Base-by-base conservation (phyloP, 129 eudicot genomes). In the Flaveria robusta region DNA sequence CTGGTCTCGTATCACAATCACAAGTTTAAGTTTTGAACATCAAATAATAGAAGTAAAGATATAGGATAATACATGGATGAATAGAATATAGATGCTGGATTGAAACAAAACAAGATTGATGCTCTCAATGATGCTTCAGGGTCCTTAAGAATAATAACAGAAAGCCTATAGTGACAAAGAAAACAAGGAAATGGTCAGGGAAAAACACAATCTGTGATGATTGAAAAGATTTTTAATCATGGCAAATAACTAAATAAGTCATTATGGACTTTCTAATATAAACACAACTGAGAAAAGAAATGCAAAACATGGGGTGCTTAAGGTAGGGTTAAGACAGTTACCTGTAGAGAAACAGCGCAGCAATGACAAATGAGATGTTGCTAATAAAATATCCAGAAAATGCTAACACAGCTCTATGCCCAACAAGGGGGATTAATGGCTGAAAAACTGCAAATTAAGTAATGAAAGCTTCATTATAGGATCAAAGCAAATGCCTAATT, bases 71-170 rank as follows among this genome's bases (percentile, higher is more conserved):
- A 90, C 98, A 93, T 82, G 77, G 98, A 88, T 31, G 97, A 87
- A 90, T 87, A 93, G 83, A 93, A 93, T 82, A 90, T 88, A 77
- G 98, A 93, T 64, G 98, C 98, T 68, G 98, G 98, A 81, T 88
- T 93, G 82, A 93, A 88, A 91, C 97, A 93, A 83, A 93, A 93
- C 87, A 93, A 77, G 14, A 87, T 75, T 50, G 98, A 85, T 76
- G 97, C 96, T 79, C 93, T 88, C 84, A 93, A 31, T 14, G 96
- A 85, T 68, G 85, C 87, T 74, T 83, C 81, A 8, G 77, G 67
- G 75, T 90, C 96, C 86, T 93, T 88, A 80, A 93, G 75, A 77
- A 93, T 70, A 39, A 78, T 56, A 65, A 88, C 82, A 51, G 96
- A 90, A 77, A 93, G 92, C 93, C 98, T 93, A 81, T 71, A 80